phyloP scores from a whole-genome alignment of 2,329 filamentous ascomycete genomes.

The Claviceps pusilla region DNA sequence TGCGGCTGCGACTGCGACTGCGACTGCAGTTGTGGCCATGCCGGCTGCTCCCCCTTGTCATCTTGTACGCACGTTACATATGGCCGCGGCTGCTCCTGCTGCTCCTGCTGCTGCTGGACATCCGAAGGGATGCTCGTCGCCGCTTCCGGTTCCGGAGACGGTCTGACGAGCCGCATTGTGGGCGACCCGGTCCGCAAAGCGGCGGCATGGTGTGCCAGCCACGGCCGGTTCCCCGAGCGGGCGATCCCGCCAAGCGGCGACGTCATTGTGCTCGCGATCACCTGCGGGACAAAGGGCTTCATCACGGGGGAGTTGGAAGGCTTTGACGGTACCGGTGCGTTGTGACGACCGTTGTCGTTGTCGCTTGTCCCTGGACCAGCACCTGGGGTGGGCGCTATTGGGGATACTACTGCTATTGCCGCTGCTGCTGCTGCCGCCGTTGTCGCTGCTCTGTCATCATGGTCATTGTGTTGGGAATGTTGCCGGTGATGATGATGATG shows the following conservation, averaged over 20 bases:
- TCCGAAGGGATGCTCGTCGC: slow-evolving; percentile 6
- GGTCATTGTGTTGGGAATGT: not conserved
- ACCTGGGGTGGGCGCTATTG: not conserved
- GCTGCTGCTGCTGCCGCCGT: not conserved
- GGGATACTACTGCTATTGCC: not conserved
- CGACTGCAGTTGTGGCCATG: not conserved
- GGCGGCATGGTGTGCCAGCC: slow-evolving; percentile 9
- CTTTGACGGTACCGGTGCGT: not conserved
- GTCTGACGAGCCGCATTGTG: slow-evolving; percentile 23
- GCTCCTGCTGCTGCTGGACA: not conserved
- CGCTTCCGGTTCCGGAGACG: slow-evolving; percentile 17
- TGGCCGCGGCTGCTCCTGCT: not conserved
- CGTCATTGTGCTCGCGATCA: not conserved
- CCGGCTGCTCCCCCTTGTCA: not conserved
- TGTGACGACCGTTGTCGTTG: not conserved
- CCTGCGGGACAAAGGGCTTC: not conserved
- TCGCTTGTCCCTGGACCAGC: not conserved
- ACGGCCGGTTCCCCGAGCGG: not conserved
- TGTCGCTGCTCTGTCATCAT: not conserved
- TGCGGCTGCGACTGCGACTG: not conserved
- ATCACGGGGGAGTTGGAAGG: not conserved
- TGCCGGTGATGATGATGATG: not conserved
- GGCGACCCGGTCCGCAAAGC: slow-evolving; percentile 16
- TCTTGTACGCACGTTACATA: not conserved
- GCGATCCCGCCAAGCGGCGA: not conserved